Evolutionary conservation across 2,329 filamentous ascomycete genomes (phyloP), one percentile per base, ranked within the genome.

Genomic region (Fusarium falciforme): DNA sequence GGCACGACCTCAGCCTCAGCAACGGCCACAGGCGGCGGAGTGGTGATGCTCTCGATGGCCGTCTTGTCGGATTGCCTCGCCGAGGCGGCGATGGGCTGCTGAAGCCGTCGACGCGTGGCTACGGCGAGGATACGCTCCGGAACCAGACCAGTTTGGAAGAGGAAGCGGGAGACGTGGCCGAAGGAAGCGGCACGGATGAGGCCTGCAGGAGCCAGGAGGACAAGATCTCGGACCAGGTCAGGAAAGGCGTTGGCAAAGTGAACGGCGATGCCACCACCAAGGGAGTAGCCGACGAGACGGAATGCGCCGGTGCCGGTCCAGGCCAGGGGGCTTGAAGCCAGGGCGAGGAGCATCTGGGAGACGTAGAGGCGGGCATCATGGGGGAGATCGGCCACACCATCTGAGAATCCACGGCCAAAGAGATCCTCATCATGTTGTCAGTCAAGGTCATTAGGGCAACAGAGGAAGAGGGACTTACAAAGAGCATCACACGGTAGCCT

Each of bases 401-500:
- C 90, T 5, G 88, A 89, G 81, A 89, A 93, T 68, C 92, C 92
- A 62, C 92, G 87, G 47, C 91, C 91, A 75, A 93, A 93, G 52
- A 94, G 86, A 78, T 94, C 89, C 89, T 89, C 71, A 20, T n/a
- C 1, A 10, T 31, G 54, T 31, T 58, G 63, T 74, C 36, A 74
- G 67, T 27, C 49, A 14, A 33, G 29, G 31, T 11, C 10, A 5
- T 40, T 11, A 54, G 33, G 82, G 73, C 27, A 52, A 58, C 22
- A 44, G 27, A 27, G 22, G 9, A 3, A 2, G 9, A 6, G 11
- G 20, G 16, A 76, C 86, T 76, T 81, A 89, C 88, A 80, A 95
- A 96, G 5, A 96, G 85, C 90, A 97, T 91, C 14, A 97, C 94
- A 47, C 94, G 89, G 79, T 91, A 95, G 35, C 94, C 93, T 60